These are phyloP conservation scores for Maudiozyma bulderi DNA, from an alignment of 805 yeast species.

Conservation along the genomic window DNA sequence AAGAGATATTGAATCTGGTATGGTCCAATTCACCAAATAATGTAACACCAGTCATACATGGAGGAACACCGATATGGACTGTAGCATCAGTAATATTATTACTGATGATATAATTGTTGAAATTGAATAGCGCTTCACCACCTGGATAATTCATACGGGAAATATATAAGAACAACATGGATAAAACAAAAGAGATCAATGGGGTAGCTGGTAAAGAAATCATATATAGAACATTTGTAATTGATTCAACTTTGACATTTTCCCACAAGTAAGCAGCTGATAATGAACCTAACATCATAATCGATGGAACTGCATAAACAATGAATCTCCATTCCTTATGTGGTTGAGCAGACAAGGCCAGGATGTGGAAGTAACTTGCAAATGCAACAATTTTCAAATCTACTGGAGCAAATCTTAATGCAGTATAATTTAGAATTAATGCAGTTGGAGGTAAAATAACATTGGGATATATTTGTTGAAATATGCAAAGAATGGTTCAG, in stretches of 20 bases:
- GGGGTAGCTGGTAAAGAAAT: conserved; percentile 28
- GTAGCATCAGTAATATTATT: conserved; percentile 22
- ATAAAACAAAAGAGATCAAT: conserved; percentile 30
- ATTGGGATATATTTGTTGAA: conserved; percentile 37
- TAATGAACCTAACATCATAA: conserved; percentile 54
- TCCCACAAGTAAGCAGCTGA: conserved; percentile 40
- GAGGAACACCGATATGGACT: conserved; percentile 68
- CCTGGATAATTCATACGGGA: conserved; percentile 85
- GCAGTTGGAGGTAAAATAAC: conserved; percentile 40
- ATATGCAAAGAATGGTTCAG: conserved; percentile 64
- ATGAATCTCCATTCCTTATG: conserved; percentile 95
- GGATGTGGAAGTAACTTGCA: conserved; percentile 47
- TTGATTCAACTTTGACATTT: conserved; percentile 19
- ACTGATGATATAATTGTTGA: conserved; percentile 37
- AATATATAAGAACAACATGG: conserved; percentile 45
- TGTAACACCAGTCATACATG: conserved; percentile 84
- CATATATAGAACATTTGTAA: conserved; percentile 20
- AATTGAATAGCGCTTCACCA: conserved; percentile 54
- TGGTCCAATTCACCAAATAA: conserved; percentile 56
- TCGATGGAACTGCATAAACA: conserved; percentile 60
- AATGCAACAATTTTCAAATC: conserved; percentile 38
- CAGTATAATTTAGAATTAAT: conserved; percentile 32
- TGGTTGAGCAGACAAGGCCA: conserved; percentile 65
- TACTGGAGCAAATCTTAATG: conserved; percentile 30
- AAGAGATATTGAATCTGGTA: conserved; percentile 30